A percentile compares a stretch with the other conserved stretches of the same genome.
phyloP scores from a whole-genome alignment of 2,329 filamentous ascomycete species.

The Trichoderma oligosporum region DNA sequence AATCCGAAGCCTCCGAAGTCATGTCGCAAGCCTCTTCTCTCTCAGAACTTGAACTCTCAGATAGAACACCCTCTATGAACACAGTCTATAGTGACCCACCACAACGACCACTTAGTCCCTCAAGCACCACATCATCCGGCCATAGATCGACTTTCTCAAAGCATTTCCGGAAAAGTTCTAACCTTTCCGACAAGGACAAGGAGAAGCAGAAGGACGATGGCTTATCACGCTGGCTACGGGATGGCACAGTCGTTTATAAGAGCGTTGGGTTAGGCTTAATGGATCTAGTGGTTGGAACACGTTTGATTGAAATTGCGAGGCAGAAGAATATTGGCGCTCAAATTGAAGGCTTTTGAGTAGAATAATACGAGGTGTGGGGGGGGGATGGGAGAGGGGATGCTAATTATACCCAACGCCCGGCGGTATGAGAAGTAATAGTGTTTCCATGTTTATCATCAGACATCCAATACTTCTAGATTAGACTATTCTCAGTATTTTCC shows the following conservation, averaged over 20 bases:
- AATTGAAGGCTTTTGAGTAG: constrained; percentile 35
- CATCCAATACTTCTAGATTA: constrained; percentile 2
- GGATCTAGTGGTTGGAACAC: constrained; percentile 60
- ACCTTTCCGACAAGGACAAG: constrained; percentile 24
- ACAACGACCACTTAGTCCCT: constrained; percentile 31
- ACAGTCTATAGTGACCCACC: constrained; percentile 35
- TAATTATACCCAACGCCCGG: neutral
- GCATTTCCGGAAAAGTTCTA: constrained; percentile 33
- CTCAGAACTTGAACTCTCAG: constrained; percentile 35
- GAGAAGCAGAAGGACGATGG: constrained; percentile 48
- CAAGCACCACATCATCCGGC: constrained; percentile 30
- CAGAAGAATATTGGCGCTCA: constrained; percentile 52
- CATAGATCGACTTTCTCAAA: constrained; percentile 33
- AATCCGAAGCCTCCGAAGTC: constrained; percentile 31
- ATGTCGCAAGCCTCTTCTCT: constrained; percentile 30
- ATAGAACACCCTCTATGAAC: constrained; percentile 40
- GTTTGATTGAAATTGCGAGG: constrained; percentile 54
- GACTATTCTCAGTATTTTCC: neutral
- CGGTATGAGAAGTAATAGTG: neutral
- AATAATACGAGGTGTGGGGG: neutral
- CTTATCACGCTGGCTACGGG: constrained; percentile 53
- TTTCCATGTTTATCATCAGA: neutral
- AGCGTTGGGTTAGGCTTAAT: constrained; percentile 63
- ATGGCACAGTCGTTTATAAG: constrained; percentile 66
- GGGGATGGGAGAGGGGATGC: too few species aligned